phyloP scores from a whole-genome alignment of 1,284 basidiomycete species.

The Sanghuangporus sanghuang region DNA sequence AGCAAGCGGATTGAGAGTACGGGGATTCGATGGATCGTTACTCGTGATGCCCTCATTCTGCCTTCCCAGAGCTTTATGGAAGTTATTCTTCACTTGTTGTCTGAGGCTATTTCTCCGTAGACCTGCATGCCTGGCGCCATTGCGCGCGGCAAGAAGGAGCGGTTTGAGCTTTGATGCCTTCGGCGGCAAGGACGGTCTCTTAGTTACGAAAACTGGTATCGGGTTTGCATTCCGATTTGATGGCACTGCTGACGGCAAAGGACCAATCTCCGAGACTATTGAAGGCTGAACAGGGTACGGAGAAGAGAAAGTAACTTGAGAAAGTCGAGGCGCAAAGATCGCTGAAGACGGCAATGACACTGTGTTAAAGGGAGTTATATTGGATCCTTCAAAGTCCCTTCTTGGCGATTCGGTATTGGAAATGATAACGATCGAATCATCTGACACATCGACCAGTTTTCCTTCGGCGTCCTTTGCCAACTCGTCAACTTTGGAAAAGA shows the following conservation, averaged over 20 bases:
- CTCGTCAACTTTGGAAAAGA: conserved; percentile 8
- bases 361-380: neutral
- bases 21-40: neutral
- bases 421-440: conserved; percentile 14
- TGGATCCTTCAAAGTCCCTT: neutral
- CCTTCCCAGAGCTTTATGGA: no score
- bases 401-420: neutral
- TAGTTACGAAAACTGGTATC: conserved; percentile 11
- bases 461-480: neutral
- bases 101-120: neutral
- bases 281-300: neutral
- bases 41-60: neutral
- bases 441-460: neutral
- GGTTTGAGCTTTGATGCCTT: conserved; percentile 15
- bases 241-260: neutral
- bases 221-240: neutral
- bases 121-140: neutral
- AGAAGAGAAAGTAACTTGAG: neutral
- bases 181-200: conserved; percentile 13
- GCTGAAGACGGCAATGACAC: neutral
- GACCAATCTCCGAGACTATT: neutral
- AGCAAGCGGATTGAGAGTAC: conserved; percentile 9
- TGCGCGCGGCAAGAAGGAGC: conserved; percentile 6
- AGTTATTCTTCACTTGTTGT: neutral
- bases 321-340: neutral